These are phyloP conservation scores for Monosporozyma yasuniensis DNA, from an alignment of 805 yeast genomes.

Conservation along the genomic window DNA sequence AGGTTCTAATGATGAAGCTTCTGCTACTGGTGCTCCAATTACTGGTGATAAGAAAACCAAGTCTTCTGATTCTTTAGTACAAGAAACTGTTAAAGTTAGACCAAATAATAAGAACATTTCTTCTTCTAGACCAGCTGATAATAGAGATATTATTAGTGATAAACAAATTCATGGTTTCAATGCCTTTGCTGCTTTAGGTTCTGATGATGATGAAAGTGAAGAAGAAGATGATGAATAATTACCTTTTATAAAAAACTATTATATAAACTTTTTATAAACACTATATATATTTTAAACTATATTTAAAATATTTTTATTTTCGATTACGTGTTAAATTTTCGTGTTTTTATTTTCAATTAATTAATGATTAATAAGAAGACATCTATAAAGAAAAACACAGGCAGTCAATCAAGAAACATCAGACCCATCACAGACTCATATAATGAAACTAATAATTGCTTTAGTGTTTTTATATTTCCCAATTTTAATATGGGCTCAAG, in stretches of 20 bases:
- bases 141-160: slow-evolving; percentile 62
- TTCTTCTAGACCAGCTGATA: slow-evolving; percentile 63
- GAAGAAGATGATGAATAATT: not conserved
- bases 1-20: slow-evolving; percentile 19
- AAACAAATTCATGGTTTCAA: slow-evolving; percentile 60
- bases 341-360: not conserved
- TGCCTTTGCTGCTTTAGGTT: slow-evolving; percentile 72
- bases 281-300: not conserved
- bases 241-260: not conserved
- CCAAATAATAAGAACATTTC: slow-evolving; percentile 71
- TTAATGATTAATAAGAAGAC: too few species aligned
- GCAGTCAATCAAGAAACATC: too few species aligned
- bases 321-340: not conserved
- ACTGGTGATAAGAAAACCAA: slow-evolving; percentile 9
- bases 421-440: too few species aligned
- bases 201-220: slow-evolving; percentile 43
- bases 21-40: not conserved
- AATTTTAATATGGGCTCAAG: slow-evolving; percentile 29
- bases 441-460: not conserved
- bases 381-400: too few species aligned
- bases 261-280: too few species aligned
- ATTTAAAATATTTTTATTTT: not conserved
- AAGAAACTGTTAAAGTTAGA: slow-evolving; percentile 48
- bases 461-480: slow-evolving; percentile 2
- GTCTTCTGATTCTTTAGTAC: slow-evolving; percentile 12